These are phyloP conservation scores for Rickenella mellea DNA, from an alignment of 768 basidiomycete species.

Conservation along the genomic window DNA sequence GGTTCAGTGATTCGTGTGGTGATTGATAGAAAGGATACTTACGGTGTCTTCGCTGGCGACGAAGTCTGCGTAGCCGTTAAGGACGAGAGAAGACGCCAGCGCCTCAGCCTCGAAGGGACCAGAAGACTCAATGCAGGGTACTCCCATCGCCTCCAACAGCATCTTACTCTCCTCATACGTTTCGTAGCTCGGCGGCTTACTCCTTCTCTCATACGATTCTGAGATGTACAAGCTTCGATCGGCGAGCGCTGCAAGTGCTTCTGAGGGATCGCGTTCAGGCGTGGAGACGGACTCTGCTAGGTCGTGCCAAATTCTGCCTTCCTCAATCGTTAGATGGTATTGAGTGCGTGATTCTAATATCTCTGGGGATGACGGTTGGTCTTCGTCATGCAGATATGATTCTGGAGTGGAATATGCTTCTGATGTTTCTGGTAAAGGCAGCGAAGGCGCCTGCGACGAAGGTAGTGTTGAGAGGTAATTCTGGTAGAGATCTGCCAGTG, in stretches of 20 bases:
- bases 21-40: conserved; percentile 10
- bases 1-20: conserved; percentile 16
- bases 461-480: too few species aligned
- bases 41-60: conserved; percentile 90
- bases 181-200: conserved; percentile 45
- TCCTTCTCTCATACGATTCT: conserved; percentile 56
- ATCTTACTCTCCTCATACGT: conserved; percentile 67
- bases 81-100: conserved; percentile 67
- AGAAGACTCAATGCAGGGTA: conserved; percentile 60
- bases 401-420: too few species aligned
- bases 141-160: conserved; percentile 72
- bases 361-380: too few species aligned
- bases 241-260: conserved; percentile 25
- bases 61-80: conserved; percentile 70
- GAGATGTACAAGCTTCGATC: conserved; percentile 48
- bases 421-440: too few species aligned
- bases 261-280: conserved; percentile 9
- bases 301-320: conserved; percentile 17
- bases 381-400: too few species aligned
- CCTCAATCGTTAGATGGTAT: conserved; percentile 13
- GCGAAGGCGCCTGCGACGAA: too few species aligned
- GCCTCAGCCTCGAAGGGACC: conserved; percentile 82
- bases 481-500: too few species aligned
- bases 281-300: conserved; percentile 3
- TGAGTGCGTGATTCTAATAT: conserved; percentile 15